These are phyloP conservation scores for Plenodomus tracheiphilus DNA, from an alignment of 2,329 filamentous ascomycete genomes.

Conservation along the genomic window DNA sequence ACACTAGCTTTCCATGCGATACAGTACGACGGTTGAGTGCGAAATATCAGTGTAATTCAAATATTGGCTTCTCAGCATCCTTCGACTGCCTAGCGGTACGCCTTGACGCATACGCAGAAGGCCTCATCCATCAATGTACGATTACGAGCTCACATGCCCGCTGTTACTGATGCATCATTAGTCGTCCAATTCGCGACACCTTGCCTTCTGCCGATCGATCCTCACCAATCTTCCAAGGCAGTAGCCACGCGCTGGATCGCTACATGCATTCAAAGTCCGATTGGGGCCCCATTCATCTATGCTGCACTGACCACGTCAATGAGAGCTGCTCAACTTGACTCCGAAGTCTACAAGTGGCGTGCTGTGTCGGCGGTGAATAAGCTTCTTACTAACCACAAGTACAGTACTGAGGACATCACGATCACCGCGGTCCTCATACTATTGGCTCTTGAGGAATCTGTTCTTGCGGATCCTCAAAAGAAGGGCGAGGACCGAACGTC, in stretches of 20 bases:
- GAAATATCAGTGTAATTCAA: conserved; percentile 10
- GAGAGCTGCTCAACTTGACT: conserved; percentile 20
- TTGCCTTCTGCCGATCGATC: conserved; percentile 33
- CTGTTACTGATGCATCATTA: conserved; percentile 11
- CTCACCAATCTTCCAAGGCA: conserved; percentile 19
- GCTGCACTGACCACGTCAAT: conserved; percentile 28
- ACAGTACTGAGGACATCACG: conserved; percentile 32
- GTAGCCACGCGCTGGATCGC: conserved; percentile 32
- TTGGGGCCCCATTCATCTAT: conserved; percentile 36
- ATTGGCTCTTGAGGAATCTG: conserved; percentile 36
- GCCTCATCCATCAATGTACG: conserved; percentile 36
- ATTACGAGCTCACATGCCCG: background rate
- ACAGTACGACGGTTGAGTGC: conserved; percentile 10
- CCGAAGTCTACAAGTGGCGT: conserved; percentile 31
- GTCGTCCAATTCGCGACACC: conserved; percentile 25
- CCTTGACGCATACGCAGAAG: conserved; percentile 19
- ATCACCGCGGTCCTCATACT: conserved; percentile 40
- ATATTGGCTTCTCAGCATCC: conserved; percentile 17
- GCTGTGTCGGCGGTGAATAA: conserved; percentile 35
- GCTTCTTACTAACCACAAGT: conserved; percentile 25
- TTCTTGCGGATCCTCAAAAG: conserved; percentile 22
- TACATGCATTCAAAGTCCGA: conserved; percentile 22
- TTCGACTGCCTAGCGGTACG: conserved; percentile 33
- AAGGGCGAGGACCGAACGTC: conserved; percentile 19
- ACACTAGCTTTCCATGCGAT: conserved; percentile 9